These are phyloP conservation scores for Sugiyamaella americana DNA, from an alignment of 805 yeast genomes.

Conservation along the genomic window DNA sequence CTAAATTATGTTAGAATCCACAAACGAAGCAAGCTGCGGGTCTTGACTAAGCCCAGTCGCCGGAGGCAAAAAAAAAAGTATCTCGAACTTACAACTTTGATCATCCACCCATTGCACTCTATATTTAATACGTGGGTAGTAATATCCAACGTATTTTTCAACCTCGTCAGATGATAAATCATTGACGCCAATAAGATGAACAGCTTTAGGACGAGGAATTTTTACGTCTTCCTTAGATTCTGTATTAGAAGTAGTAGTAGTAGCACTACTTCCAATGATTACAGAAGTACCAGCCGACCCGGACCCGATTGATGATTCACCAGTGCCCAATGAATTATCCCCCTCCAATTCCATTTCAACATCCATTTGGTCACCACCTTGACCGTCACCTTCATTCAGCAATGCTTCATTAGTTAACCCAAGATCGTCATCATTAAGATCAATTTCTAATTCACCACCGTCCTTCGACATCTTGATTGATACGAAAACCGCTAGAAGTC, in stretches of 20 bases:
- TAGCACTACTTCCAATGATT: not conserved
- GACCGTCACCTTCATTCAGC: not conserved
- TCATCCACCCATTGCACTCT: slow-evolving; percentile 64
- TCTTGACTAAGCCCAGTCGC: too few species aligned
- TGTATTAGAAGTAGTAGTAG: not conserved
- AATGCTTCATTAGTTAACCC: not conserved
- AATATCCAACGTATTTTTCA: slow-evolving; percentile 47
- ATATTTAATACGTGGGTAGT: slow-evolving; percentile 35
- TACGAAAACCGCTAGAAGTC: too few species aligned
- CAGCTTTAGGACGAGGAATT: slow-evolving; percentile 28
- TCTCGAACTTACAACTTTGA: slow-evolving; percentile 24
- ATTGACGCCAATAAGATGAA: slow-evolving; percentile 57
- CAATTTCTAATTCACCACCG: not conserved
- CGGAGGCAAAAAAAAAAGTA: too few species aligned
- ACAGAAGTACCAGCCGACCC: not conserved
- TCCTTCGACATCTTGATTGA: not conserved
- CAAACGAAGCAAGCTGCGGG: too few species aligned
- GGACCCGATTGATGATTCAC: too few species aligned
- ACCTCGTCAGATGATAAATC: slow-evolving; percentile 55
- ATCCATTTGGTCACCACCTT: not conserved
- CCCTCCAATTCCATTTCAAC: not conserved
- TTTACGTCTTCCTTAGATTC: not conserved
- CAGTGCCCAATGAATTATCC: too few species aligned
- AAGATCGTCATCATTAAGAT: not conserved
- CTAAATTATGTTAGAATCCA: slow-evolving; percentile 7